Evolutionary conservation across 2,329 filamentous ascomycete species (phyloP).

Genomic region (Macrophomina tecta): DNA sequence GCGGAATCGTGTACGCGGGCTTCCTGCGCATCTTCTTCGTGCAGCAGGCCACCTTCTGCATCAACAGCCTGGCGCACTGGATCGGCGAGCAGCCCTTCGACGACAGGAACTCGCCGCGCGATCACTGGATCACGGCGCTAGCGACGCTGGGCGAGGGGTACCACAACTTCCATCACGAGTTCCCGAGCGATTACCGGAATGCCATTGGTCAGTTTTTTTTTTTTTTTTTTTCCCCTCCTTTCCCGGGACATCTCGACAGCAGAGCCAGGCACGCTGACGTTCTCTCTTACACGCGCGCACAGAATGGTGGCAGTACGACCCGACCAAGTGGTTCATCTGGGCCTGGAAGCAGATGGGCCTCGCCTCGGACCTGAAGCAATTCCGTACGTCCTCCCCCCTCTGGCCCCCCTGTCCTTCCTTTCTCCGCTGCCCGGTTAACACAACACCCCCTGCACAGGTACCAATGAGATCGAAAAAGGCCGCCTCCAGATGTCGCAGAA

Average conservation of each 20-base stretch:
- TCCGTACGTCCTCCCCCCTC: slow-evolving; percentile 57
- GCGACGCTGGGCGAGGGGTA: slow-evolving; percentile 88
- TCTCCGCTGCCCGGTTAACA: not conserved
- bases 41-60: slow-evolving; percentile 90
- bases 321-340: slow-evolving; percentile 86
- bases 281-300: no score
- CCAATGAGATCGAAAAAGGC: slow-evolving; percentile 92
- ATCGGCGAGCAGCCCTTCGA: slow-evolving; percentile 92
- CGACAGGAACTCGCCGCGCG: slow-evolving; percentile 88
- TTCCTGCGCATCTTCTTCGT: slow-evolving; percentile 89
- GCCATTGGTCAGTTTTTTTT: slow-evolving; percentile 61
- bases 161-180: slow-evolving; percentile 96
- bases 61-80: slow-evolving; percentile 91
- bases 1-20: slow-evolving; percentile 83
- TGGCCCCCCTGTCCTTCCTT: not conserved
- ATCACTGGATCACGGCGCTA: slow-evolving; percentile 84
- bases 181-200: slow-evolving; percentile 91
- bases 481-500: slow-evolving; percentile 88
- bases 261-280: not conserved
- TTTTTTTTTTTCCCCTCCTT: no score
- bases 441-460: slow-evolving; percentile 32
- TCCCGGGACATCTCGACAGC: no score
- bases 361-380: slow-evolving; percentile 87
- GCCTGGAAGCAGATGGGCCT: slow-evolving; percentile 82
- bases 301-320: slow-evolving; percentile 88